Conservation (phyloP, 129 eudicot species). For the Sambucus nigra region DNA sequence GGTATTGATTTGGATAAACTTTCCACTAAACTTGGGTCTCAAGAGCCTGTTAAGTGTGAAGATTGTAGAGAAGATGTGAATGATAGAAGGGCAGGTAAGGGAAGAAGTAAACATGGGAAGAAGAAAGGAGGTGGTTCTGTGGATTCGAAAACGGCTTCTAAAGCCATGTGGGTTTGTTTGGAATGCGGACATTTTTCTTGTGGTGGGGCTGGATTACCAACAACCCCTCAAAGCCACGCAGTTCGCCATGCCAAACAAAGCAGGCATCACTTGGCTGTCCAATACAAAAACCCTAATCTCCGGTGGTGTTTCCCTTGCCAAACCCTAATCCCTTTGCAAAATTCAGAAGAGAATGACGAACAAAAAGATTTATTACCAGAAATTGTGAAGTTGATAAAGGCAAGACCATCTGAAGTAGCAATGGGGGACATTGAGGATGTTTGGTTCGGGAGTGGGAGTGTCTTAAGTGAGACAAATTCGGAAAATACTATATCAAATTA, state of each 20-base stretch:
- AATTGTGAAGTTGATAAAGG: constrained; percentile 51
- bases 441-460: constrained; percentile 73
- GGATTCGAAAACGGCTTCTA: constrained; percentile 32
- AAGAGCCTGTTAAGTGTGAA: constrained; percentile 47
- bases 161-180: constrained; percentile 79
- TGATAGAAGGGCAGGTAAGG: constrained; percentile 39
- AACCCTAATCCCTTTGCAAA: constrained; percentile 41
- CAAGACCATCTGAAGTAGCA: constrained; percentile 30
- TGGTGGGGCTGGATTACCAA: constrained; percentile 81
- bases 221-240: constrained; percentile 65
- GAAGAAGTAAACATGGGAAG: constrained; percentile 57
- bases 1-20: constrained; percentile 52
- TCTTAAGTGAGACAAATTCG: constrained; percentile 25
- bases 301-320: constrained; percentile 87
- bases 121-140: constrained; percentile 40
- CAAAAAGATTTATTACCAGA: constrained; percentile 37
- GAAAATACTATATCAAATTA: constrained; percentile 15
- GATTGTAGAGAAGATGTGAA: constrained; percentile 59
- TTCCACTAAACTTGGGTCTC: constrained; percentile 36
- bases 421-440: constrained; percentile 54
- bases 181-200: constrained; percentile 86
- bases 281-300: constrained; percentile 48
- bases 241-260: constrained; percentile 60
- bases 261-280: constrained; percentile 59
- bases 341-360: constrained; percentile 33